A percentile compares a stretch with the other conserved stretches of the same genome.
Evolutionary conservation across 352 stramenopile genomes (phyloP).

Genomic region (Nothophytophthora sp.): DNA sequence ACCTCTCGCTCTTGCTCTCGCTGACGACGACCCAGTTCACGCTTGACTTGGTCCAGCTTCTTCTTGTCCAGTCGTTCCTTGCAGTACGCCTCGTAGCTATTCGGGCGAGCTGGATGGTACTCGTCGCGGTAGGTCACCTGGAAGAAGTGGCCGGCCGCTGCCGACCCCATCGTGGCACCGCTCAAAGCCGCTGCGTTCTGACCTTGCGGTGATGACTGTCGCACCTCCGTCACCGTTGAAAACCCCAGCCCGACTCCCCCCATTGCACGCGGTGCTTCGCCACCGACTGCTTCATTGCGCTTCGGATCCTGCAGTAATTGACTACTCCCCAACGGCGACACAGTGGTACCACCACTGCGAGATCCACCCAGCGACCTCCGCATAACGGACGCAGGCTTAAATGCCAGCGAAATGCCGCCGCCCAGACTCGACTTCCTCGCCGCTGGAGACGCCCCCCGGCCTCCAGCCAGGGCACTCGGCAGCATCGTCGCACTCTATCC

Average conservation of each 20-base stretch:
- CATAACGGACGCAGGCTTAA: slow-evolving; percentile 56
- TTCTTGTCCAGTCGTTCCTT: slow-evolving; percentile 73
- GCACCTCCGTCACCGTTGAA: slow-evolving; percentile 41
- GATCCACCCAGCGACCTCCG: no score
- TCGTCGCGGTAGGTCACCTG: slow-evolving; percentile 79
- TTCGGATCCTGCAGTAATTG: no score
- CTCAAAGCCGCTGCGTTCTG: slow-evolving; percentile 14
- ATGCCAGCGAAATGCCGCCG: slow-evolving; percentile 55
- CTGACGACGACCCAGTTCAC: slow-evolving; percentile 76
- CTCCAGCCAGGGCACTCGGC: slow-evolving; percentile 39
- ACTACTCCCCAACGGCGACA: no score
- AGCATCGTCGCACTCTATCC: slow-evolving; percentile 49
- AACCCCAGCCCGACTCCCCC: slow-evolving; percentile 35
- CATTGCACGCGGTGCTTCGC: background rate
- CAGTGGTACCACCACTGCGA: no score
- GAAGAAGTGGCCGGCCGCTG: slow-evolving; percentile 69
- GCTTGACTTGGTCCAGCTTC: slow-evolving; percentile 84
- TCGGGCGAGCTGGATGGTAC: slow-evolving; percentile 86
- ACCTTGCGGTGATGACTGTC: slow-evolving; percentile 21
- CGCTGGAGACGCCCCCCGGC: slow-evolving; percentile 41
- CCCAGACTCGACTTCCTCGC: no score
- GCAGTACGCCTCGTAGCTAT: slow-evolving; percentile 90
- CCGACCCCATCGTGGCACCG: background rate
- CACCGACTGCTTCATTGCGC: no score
- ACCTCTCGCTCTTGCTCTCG: slow-evolving; percentile 74